phyloP scores from a whole-genome alignment of 805 yeast species.

The Candida maesae region DNA sequence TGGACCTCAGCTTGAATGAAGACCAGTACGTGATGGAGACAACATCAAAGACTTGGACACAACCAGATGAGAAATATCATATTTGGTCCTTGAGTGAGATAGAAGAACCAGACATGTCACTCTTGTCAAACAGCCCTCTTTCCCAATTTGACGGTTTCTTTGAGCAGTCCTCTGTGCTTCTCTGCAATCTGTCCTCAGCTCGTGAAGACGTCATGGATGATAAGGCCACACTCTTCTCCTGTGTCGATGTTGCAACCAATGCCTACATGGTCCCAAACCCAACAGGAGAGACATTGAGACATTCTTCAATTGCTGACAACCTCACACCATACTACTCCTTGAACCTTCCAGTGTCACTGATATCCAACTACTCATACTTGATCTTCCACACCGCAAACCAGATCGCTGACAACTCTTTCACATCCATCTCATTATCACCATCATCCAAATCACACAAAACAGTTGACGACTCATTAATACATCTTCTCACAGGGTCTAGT shows the following conservation, averaged over 20 bases:
- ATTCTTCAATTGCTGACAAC: constrained; percentile 55
- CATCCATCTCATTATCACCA: constrained; percentile 4
- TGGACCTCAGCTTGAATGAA: constrained; percentile 22
- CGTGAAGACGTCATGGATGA: not conserved
- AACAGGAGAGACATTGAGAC: constrained; percentile 23
- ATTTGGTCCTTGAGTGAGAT: constrained; percentile 4
- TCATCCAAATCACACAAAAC: constrained; percentile 1
- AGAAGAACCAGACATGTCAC: not conserved
- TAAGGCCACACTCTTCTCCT: constrained; percentile 27
- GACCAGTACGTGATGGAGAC: constrained; percentile 14
- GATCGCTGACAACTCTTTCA: constrained; percentile 4
- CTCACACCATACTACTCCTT: constrained; percentile 46
- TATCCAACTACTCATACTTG: constrained; percentile 46
- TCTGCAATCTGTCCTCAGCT: constrained; percentile 8
- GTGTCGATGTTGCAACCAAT: constrained; percentile 42
- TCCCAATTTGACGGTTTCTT: not conserved
- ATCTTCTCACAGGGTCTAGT: constrained; percentile 22
- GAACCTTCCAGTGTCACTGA: constrained; percentile 35
- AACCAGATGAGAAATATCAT: constrained; percentile 3
- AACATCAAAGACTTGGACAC: constrained; percentile 1
- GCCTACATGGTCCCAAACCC: constrained; percentile 51
- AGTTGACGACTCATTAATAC: constrained; percentile 4
- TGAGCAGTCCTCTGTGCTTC: constrained; percentile 4
- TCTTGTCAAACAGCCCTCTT: constrained; percentile 7
- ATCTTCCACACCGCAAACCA: constrained; percentile 38